Evolutionary conservation across 2,329 filamentous ascomycete species (phyloP).

Genomic region (Allantophomopsis lycopodina): DNA sequence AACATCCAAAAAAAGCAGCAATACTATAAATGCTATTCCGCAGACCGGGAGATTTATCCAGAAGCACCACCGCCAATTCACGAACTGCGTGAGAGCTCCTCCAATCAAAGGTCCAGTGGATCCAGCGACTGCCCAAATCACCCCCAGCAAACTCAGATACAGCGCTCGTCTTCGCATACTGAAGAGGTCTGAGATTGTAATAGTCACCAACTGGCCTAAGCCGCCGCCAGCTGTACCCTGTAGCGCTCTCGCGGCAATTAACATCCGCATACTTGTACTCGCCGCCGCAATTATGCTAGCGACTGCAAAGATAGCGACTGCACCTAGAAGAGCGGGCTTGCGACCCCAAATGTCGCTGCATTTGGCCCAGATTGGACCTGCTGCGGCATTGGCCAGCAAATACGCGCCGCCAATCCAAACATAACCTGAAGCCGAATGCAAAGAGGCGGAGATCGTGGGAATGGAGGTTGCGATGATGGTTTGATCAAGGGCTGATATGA

Average conservation of each 20-base stretch:
- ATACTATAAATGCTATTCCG: background rate
- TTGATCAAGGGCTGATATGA: constrained; percentile 3
- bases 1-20: background rate
- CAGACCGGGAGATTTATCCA: constrained; percentile 4
- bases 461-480: constrained; percentile 44
- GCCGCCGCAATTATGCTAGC: constrained; percentile 32
- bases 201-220: constrained; percentile 47
- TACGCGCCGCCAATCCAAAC: constrained; percentile 64
- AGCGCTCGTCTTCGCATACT: constrained; percentile 41
- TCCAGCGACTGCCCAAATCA: constrained; percentile 48
- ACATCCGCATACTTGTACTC: constrained; percentile 30
- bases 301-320: constrained; percentile 31
- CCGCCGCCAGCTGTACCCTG: constrained; percentile 53
- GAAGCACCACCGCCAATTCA: constrained; percentile 28
- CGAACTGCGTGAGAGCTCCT: constrained; percentile 42
- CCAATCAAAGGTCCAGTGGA: constrained; percentile 47
- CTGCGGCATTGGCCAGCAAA: constrained; percentile 50
- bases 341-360: constrained; percentile 39
- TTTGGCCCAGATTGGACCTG: constrained; percentile 54
- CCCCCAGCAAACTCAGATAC: constrained; percentile 46
- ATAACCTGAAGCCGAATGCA: constrained; percentile 33
- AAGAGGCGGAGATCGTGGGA: constrained; percentile 36
- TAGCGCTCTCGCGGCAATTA: constrained; percentile 44
- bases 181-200: constrained; percentile 50
- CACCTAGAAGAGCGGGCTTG: constrained; percentile 30